A percentile compares a stretch with the other conserved stretches of the same genome.
These are phyloP conservation scores for Spathaspora sp. DNA, from an alignment of 805 yeast genomes.

Conservation along the genomic window DNA sequence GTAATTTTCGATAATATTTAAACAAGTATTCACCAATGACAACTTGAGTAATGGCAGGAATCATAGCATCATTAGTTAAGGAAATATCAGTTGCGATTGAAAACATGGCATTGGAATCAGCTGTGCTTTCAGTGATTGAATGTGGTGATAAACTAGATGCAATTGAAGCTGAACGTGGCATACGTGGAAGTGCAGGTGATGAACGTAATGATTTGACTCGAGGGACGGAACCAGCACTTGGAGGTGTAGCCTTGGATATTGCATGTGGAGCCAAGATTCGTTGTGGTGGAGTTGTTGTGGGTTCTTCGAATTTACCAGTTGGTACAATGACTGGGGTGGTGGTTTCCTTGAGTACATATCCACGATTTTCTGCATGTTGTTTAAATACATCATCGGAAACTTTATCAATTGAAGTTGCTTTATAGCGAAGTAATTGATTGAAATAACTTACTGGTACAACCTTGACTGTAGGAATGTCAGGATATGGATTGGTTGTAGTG, in stretches of 20 bases:
- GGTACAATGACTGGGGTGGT: constrained; percentile 20
- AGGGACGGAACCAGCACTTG: background rate
- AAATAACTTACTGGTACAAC: constrained; percentile 65
- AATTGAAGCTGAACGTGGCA: constrained; percentile 19
- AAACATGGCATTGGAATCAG: constrained; percentile 29
- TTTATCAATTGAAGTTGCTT: constrained; percentile 40
- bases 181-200: background rate
- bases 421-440: constrained; percentile 49
- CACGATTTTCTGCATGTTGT: constrained; percentile 47
- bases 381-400: constrained; percentile 43
- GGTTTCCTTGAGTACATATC: constrained; percentile 31
- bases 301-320: constrained; percentile 17
- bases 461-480: constrained; percentile 54
- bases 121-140: no score
- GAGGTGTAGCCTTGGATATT: background rate
- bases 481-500: constrained; percentile 53
- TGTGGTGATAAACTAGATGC: constrained; percentile 27
- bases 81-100: constrained; percentile 62
- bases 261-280: background rate
- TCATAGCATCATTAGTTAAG: constrained; percentile 64
- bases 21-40: constrained; percentile 87
- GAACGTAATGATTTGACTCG: background rate
- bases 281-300: background rate
- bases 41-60: constrained; percentile 85
- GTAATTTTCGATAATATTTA: constrained; percentile 79